phyloP scores from a whole-genome alignment of 1,284 basidiomycete genomes.

The Takashimella koratensis region DNA sequence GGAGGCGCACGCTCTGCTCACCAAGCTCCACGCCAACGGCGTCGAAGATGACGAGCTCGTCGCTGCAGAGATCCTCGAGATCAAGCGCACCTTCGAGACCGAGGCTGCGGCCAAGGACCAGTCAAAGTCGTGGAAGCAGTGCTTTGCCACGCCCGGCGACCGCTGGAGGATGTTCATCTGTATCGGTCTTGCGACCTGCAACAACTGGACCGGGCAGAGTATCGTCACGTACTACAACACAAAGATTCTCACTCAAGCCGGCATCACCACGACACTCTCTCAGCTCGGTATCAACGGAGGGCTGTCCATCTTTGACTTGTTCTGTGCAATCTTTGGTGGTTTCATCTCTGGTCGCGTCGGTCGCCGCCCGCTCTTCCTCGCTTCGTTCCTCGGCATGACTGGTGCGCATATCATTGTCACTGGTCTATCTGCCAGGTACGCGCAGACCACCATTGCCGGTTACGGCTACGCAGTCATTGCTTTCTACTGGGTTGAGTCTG shows the following conservation, averaged over 20 bases:
- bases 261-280: background rate
- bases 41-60: conserved; percentile 21
- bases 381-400: background rate
- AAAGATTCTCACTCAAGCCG: conserved; percentile 7
- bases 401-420: conserved; percentile 3
- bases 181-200: no score
- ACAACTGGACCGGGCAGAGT: no score
- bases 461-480: conserved; percentile 1
- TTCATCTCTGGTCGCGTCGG: conserved; percentile 53
- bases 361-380: conserved; percentile 7
- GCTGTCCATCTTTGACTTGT: conserved; percentile 44
- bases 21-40: conserved; percentile 61
- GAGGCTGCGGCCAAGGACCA: conserved; percentile 48
- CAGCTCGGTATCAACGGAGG: background rate
- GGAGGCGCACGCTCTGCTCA: conserved; percentile 67
- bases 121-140: no score
- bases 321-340: conserved; percentile 53
- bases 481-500: conserved; percentile 8
- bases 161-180: no score
- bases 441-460: background rate
- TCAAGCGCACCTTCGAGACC: conserved; percentile 47
- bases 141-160: background rate
- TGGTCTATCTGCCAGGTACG: background rate
- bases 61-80: conserved; percentile 20
- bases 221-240: conserved; percentile 7